These are phyloP conservation scores for Entomortierella chlamydospora DNA, from an alignment of 192 early-diverging fungal species.

Conservation along the genomic window DNA sequence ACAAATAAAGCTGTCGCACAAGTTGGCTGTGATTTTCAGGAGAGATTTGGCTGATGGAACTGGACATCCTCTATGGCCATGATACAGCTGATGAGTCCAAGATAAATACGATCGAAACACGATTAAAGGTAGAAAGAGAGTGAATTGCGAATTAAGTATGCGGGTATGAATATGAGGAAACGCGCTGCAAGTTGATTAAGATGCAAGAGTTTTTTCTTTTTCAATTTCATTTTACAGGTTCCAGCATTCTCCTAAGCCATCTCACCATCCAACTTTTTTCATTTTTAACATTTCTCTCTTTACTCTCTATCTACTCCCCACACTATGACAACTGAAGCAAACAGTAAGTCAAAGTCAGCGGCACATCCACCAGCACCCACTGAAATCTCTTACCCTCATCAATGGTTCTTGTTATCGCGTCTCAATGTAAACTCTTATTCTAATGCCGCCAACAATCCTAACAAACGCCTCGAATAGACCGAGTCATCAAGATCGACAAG, in stretches of 20 bases:
- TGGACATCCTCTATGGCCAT: constrained; percentile 59
- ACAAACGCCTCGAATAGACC: constrained; percentile 11
- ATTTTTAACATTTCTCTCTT: no score
- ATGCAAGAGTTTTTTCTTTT: no score
- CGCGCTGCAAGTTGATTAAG: no score
- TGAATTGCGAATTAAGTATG: no score
- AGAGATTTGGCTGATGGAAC: constrained; percentile 43
- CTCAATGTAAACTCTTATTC: neutral
- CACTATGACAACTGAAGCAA: neutral
- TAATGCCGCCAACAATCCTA: neutral
- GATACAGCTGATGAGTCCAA: constrained; percentile 29
- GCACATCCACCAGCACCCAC: no score
- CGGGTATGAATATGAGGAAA: no score
- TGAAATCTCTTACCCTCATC: no score
- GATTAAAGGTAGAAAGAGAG: no score
- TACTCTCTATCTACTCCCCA: neutral
- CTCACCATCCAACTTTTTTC: neutral
- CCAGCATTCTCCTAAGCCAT: no score
- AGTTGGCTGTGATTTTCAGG: constrained; percentile 46
- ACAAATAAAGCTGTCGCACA: constrained; percentile 53
- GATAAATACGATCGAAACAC: neutral
- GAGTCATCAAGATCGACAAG: constrained; percentile 55
- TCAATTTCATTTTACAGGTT: no score
- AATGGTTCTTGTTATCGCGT: neutral
- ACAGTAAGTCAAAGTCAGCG: neutral